Evolutionary conservation across 73 alveolate genomes (phyloP), one percentile per base, ranked within the genome.

Genomic region (Paramecium pentaurelia): DNA sequence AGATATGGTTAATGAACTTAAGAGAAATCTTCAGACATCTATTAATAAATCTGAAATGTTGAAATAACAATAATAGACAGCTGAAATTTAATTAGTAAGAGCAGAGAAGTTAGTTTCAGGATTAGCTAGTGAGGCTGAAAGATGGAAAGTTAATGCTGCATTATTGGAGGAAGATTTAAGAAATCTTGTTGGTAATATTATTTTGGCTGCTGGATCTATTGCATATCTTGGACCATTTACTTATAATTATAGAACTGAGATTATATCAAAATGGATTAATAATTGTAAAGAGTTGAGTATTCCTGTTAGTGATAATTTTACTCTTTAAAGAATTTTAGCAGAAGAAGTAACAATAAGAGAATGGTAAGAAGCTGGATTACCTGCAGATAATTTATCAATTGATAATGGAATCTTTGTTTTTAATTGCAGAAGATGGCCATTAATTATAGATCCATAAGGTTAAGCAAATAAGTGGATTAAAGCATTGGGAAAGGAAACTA

Each of bases 151-250:
- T 18, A 94, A 92, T 88, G 96, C 95, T 47, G 92, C 95, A 8
- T 38, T 93, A 51, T 89, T 97, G 91, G 98, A 97, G 58, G 98
- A 93, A 86, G 99, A 99, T 89, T 88, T 98, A 58, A 95, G 97
- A 68, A 98, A 98, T 86, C 93, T 99, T 68, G 94, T 99, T 84
- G 99, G 99, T 28, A 98, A 99, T 95, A 99, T 98, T 73, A 97
- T 99, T 32, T 93, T 99, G 71, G 98, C 99, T 25, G 99, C 99
- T 60, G 99, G 99, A 40, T 97, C 97, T 47, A 96, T 98, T 45
- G 98, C 99, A 34, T 99, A 99, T 88, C 97, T 98, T 18, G 99
- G 99, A n/a, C 99, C 99, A 58, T 99, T 99, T 95, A 99, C 99
- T 2, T 96, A 97, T 85, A 98, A 95, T 88, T 99, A 98, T 92